Evolutionary conservation across 805 yeast genomes (phyloP), one percentile per base, ranked within the genome.

Genomic region (Barnettozyma californica): DNA sequence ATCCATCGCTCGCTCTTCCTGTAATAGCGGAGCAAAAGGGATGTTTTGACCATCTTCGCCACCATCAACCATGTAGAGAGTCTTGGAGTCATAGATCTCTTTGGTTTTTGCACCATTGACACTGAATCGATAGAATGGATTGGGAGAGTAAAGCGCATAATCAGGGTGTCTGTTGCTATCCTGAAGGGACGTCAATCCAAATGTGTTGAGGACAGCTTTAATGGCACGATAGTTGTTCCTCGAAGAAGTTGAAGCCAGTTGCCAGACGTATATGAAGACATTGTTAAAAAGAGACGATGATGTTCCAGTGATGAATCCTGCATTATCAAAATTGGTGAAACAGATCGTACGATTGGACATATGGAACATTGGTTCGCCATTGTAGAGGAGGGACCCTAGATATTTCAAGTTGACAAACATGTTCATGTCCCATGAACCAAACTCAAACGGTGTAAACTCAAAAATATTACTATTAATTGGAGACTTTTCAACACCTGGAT

Each of bases 41-140:
- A 87, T 71, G 58, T 84, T 84, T 63, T 84, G 89, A 9, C 73
- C 70, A 62, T 86, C 92, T 62, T 83, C 88, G 29, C 94, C 95
- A 39, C 95, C 95, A 61, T 87, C 95, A 27, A 79, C 88, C 50
- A 87, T 54, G 49, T 66, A 69, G n/a, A 71, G 50, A 36, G 61
- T 63, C 46, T 64, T 64, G 2, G 67, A 60, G 3, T 56, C 46
- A 33, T 60, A 58, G n/a, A 59, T 56, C 20, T 59, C 61, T 19
- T 29, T 14, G n/a, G 31, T 36, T n/a, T 43, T 43, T 9, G 35
- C 16, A n/a, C 41, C 48, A 1, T 48, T 20, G 1, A 49, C 29
- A 36, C 56, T 58, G 9, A 61, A 66, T 18, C 55, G 53, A 51
- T 67, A 73, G 57, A 83, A 83, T 2, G 89, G 87, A 50, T 81